These are phyloP conservation scores for Blastobotrys americana DNA, from an alignment of 805 yeast genomes.

Conservation along the genomic window DNA sequence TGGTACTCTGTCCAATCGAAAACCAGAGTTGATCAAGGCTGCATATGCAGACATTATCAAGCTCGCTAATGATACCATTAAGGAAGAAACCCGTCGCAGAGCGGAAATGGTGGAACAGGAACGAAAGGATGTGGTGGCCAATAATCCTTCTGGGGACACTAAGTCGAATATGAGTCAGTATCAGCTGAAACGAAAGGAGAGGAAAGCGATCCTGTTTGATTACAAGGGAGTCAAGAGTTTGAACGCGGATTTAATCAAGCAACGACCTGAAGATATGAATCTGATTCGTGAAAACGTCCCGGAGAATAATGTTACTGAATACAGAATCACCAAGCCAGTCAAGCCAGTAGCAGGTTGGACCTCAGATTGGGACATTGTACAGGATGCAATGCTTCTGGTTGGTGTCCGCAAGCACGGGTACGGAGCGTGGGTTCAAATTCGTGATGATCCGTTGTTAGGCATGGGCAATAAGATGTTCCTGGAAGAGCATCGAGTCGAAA, in stretches of 20 bases:
- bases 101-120: conserved; percentile 29
- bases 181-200: conserved; percentile 44
- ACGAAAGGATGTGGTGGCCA: conserved; percentile 25
- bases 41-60: conserved; percentile 67
- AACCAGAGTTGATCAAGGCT: conserved; percentile 67
- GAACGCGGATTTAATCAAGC: conserved; percentile 80
- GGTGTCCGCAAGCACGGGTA: conserved; percentile 93
- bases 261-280: conserved; percentile 80
- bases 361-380: conserved; percentile 74
- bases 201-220: conserved; percentile 83
- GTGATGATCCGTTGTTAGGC: conserved; percentile 91
- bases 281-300: conserved; percentile 49
- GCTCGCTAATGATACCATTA: conserved; percentile 53
- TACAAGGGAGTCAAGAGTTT: conserved; percentile 79
- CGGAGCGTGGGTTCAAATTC: conserved; percentile 88
- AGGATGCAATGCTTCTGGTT: conserved; percentile 78
- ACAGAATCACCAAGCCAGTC: conserved; percentile 54
- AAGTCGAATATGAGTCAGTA: background rate
- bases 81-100: conserved; percentile 60
- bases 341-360: conserved; percentile 88
- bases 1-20: conserved; percentile 79
- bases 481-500: conserved; percentile 38
- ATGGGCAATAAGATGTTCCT: conserved; percentile 78
- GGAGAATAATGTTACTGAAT: conserved; percentile 45
- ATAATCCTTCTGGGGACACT: conserved; percentile 30